A percentile compares a stretch with the other conserved stretches of the same genome.
Evolutionary conservation across 1,139 yeast species (phyloP).

Genomic region (Suhomyces coccinellae): DNA sequence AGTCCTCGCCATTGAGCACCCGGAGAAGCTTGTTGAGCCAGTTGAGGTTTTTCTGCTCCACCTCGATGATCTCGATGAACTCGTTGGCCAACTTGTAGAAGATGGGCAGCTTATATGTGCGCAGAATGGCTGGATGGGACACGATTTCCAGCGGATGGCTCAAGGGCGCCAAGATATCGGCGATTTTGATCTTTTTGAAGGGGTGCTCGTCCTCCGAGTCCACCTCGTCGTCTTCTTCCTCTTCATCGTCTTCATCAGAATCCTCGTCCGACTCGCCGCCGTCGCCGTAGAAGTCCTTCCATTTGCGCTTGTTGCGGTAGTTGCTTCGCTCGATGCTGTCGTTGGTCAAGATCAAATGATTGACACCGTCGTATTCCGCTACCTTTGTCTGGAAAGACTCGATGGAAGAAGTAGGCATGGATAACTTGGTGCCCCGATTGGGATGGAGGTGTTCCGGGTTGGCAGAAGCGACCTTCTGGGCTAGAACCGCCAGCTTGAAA

Average conservation of each 20-base stretch:
- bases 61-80: slow-evolving; percentile 73
- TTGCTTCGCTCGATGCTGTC: slow-evolving; percentile 33
- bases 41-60: slow-evolving; percentile 74
- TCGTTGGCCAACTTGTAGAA: slow-evolving; percentile 62
- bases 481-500: slow-evolving; percentile 40
- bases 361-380: slow-evolving; percentile 45
- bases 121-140: slow-evolving; percentile 66
- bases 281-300: slow-evolving; percentile 32
- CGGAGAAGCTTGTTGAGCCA: slow-evolving; percentile 71
- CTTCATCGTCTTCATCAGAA: slow-evolving; percentile 21
- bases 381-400: slow-evolving; percentile 34
- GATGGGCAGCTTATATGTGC: slow-evolving; percentile 57
- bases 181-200: slow-evolving; percentile 37
- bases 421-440: slow-evolving; percentile 41
- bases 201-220: slow-evolving; percentile 37
- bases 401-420: slow-evolving; percentile 20
- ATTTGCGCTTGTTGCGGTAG: slow-evolving; percentile 35
- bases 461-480: slow-evolving; percentile 14
- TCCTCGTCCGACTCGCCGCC: slow-evolving; percentile 13
- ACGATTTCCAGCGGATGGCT: slow-evolving; percentile 79
- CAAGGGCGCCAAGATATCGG: slow-evolving; percentile 72
- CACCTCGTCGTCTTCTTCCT: slow-evolving; percentile 23
- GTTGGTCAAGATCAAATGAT: slow-evolving; percentile 41
- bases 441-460: slow-evolving; percentile 19
- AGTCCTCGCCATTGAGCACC: slow-evolving; percentile 84